Evolutionary conservation across 306 rosid genomes (phyloP).

Genomic region (Sechiopsis laciniata): DNA sequence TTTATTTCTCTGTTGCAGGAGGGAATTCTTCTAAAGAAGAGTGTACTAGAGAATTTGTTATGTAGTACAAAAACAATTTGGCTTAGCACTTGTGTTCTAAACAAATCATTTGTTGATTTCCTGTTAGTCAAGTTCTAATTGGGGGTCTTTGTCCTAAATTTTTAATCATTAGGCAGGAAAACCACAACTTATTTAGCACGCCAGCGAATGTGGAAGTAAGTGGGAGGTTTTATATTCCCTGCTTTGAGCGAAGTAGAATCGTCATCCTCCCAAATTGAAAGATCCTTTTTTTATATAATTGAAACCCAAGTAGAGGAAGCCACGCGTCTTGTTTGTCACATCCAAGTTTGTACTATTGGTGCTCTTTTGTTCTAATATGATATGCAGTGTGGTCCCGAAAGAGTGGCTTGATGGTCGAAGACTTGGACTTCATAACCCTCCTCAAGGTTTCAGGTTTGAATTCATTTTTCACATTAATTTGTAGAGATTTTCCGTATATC

Average conservation of each 20-base stretch:
- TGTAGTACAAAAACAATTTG: constrained; percentile 23
- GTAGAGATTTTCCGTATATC: too few relatives aligned
- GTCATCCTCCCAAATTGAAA: constrained; percentile 17
- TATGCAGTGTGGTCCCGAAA: neutral
- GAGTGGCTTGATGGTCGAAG: neutral
- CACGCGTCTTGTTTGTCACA: constrained; percentile 34
- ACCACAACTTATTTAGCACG: constrained; percentile 24
- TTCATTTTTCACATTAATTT: too few relatives aligned
- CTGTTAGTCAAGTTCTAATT: constrained; percentile 27
- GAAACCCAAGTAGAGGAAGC: constrained; percentile 26
- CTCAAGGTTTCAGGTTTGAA: too few relatives aligned
- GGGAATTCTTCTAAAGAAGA: constrained; percentile 3
- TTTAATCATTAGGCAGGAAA: constrained; percentile 22
- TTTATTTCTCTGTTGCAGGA: constrained; percentile 11
- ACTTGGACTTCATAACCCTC: too few relatives aligned
- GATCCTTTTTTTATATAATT: neutral
- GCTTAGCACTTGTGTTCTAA: constrained; percentile 24
- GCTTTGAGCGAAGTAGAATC: constrained; percentile 31
- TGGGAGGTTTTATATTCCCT: constrained; percentile 24
- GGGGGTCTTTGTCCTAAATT: constrained; percentile 29
- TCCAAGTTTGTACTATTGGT: constrained; percentile 16
- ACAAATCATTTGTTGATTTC: constrained; percentile 25
- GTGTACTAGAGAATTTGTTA: neutral
- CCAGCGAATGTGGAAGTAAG: constrained; percentile 26
- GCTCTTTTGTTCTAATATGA: constrained; percentile 9